phyloP scores from a whole-genome alignment of 1,139 yeast species.

The Yamadazyma diospyri region DNA sequence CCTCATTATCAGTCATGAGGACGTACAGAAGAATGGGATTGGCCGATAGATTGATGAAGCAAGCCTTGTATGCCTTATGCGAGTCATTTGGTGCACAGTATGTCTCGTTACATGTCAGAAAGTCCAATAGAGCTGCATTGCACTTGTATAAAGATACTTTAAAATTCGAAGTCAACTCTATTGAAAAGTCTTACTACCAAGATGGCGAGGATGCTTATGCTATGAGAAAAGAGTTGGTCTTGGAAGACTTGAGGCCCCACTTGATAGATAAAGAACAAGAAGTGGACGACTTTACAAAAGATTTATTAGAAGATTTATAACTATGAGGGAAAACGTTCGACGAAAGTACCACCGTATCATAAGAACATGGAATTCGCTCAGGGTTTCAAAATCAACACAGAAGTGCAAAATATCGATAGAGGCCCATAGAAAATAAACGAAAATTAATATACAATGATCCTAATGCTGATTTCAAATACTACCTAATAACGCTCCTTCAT shows the following conservation, averaged over 20 bases:
- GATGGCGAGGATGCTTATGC: constrained; percentile 99
- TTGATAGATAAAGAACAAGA: constrained; percentile 40
- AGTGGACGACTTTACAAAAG: constrained; percentile 51
- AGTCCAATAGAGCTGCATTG: constrained; percentile 90
- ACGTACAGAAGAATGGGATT: constrained; percentile 93
- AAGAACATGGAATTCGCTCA: background rate
- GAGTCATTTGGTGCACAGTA: constrained; percentile 81
- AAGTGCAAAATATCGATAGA: too few relatives aligned
- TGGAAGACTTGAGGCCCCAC: constrained; percentile 61
- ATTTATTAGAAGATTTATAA: constrained; percentile 27
- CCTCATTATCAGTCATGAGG: constrained; percentile 92
- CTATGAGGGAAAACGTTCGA: too few relatives aligned
- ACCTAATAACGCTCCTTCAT: constrained; percentile 87
- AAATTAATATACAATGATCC: constrained; percentile 4
- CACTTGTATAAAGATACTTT: constrained; percentile 88
- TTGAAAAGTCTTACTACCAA: constrained; percentile 86
- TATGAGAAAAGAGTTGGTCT: constrained; percentile 66
- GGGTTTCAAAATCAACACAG: background rate
- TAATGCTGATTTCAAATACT: constrained; percentile 2
- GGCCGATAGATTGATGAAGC: constrained; percentile 91
- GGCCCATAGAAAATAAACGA: too few relatives aligned
- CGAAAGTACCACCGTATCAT: too few relatives aligned
- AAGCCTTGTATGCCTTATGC: constrained; percentile 70
- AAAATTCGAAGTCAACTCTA: constrained; percentile 72
- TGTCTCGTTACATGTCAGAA: constrained; percentile 90